These are phyloP conservation scores for Hamigera avellanea DNA, from an alignment of 495 filamentous ascomycete genomes.

Conservation along the genomic window DNA sequence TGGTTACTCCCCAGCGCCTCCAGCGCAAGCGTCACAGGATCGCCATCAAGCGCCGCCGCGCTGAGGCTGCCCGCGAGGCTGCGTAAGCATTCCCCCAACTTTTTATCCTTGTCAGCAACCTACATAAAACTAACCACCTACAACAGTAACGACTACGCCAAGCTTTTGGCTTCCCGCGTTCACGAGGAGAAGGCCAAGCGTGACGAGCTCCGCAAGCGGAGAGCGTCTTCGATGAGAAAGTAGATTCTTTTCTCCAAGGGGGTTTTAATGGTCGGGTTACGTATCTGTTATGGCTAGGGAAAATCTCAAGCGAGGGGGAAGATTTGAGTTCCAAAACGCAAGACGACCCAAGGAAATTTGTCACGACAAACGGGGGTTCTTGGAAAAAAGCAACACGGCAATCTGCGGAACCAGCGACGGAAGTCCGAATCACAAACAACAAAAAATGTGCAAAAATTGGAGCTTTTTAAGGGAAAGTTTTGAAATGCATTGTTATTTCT, in stretches of 20 bases:
- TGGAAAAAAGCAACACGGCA: neutral
- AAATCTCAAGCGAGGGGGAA: neutral
- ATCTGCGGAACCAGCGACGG: too few species aligned
- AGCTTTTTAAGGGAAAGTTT: too few species aligned
- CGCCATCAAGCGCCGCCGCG: conserved; percentile 92
- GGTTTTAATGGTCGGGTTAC: conserved; percentile 27
- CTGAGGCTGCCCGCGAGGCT: conserved; percentile 93
- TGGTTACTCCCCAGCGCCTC: conserved; percentile 97
- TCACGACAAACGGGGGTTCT: neutral
- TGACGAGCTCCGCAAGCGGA: conserved; percentile 85
- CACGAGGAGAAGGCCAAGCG: conserved; percentile 85
- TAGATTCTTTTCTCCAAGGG: conserved; percentile 40
- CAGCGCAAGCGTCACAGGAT: conserved; percentile 98
- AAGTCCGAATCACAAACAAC: too few species aligned
- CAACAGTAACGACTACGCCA: conserved; percentile 71
- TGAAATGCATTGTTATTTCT: too few species aligned
- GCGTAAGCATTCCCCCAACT: conserved; percentile 58
- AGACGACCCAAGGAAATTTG: too few species aligned
- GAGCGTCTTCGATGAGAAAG: conserved; percentile 93
- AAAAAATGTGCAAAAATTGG: too few species aligned
- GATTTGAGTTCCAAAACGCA: too few species aligned
- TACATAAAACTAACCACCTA: conserved; percentile 23
- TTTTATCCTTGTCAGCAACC: neutral
- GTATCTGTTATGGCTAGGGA: conserved; percentile 16
- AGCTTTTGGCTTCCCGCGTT: conserved; percentile 89